Base-by-base conservation (phyloP, 148 eudicot species). In the Gaultheria prostrata region DNA sequence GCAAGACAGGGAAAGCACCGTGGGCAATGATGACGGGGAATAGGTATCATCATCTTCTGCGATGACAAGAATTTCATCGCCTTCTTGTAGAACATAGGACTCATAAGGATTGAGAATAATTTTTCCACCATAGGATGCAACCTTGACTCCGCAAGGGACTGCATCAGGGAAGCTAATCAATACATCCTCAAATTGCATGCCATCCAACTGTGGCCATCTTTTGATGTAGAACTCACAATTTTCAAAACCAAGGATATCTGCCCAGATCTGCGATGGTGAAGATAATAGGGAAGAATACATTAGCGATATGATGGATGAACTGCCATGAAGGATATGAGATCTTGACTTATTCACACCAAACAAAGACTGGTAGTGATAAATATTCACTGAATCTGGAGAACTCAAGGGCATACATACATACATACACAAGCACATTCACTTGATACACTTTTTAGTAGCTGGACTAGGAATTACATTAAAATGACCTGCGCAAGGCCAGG, bases 401-500 rank as follows among this genome's bases (percentile, higher is more conserved):
- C 28, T 43, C 46, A 73, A 39, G 24, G 51, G 71, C 18, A 14
- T 57, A 74, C 3, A 10, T 2, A 20, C 17, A 2, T 45, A 39
- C 43, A 39, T 39, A 39, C 17, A 2, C 28, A 10, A 39, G 46
- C 20, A 65, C 26, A 61, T 79, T 30, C 43, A 24, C 70, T 67
- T 48, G 76, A 30, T 65, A 67, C 17, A 63, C 35, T 9, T 70
- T 43, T 28, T 59, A 32, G 21, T 11, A 32, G 21, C 32, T 70
- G 65, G 28, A 71, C 54, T 32, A n/a, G 73, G n/a, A 20, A 13
- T 21, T 28, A n/a, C n/a, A 69, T 39, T 81, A 20, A 28, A 11
- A 49, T 87, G 83, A 91, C 93, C 91, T 91, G 93, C 1, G 93
- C 93, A 85, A 91, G 93, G 51, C 93, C 93, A 57, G 93, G 93